These are phyloP conservation scores for Hemileia vastatrix DNA, from an alignment of 1,284 basidiomycete genomes.

Conservation along the genomic window DNA sequence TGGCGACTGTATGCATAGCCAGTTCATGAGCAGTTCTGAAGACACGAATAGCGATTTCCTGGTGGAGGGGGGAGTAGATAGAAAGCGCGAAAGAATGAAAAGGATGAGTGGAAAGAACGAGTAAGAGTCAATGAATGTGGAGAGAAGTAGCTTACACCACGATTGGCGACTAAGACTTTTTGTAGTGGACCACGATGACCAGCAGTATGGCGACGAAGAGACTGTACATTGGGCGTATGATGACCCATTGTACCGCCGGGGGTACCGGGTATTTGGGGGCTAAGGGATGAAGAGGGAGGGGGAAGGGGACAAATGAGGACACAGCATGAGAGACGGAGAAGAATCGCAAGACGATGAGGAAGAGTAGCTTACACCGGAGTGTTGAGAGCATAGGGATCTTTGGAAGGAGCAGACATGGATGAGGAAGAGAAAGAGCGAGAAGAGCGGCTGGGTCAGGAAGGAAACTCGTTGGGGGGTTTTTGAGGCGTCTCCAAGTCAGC, in stretches of 20 bases:
- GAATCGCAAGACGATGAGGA: too few species aligned
- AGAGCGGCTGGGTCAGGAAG: too few species aligned
- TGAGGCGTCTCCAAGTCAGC: too few species aligned
- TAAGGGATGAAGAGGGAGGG: not conserved
- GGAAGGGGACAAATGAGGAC: not conserved
- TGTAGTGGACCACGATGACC: constrained; percentile 60
- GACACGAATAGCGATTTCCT: constrained; percentile 99
- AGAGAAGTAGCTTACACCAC: constrained; percentile 58
- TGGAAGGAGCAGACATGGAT: too few species aligned
- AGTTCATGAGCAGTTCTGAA: constrained; percentile 98
- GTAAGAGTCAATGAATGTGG: not conserved
- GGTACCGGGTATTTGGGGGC: constrained; percentile 25
- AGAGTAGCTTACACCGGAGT: constrained; percentile 14
- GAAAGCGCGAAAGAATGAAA: not conserved
- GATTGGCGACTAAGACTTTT: constrained; percentile 64
- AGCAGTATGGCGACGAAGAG: constrained; percentile 80
- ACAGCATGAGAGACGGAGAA: not conserved
- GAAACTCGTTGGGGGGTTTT: too few species aligned
- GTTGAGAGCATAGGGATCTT: constrained; percentile 12
- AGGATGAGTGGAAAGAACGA: not conserved
- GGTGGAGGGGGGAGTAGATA: constrained; percentile 14
- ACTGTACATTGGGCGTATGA: constrained; percentile 58
- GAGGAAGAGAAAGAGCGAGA: too few species aligned
- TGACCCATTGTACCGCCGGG: constrained; percentile 26
- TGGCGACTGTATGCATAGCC: constrained; percentile 97